Evolutionary conservation across 441 rosid species (phyloP), one percentile per base, ranked within the genome.

Genomic region (Viola pubescens): DNA sequence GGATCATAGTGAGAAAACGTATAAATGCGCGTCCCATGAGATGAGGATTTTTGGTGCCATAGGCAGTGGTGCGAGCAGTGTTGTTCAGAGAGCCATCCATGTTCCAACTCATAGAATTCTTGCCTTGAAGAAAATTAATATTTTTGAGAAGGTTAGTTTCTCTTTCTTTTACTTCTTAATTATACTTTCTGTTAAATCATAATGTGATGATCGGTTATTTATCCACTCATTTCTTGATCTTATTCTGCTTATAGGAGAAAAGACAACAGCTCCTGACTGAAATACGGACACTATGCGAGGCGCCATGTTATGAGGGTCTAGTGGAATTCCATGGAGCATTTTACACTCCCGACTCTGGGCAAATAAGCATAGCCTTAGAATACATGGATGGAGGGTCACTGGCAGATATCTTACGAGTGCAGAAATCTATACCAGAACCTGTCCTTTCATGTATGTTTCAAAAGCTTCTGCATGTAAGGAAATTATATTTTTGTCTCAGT

Each of bases 321-420:
- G 94, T 87, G 62, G 96, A 92, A 61, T 92, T 89, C 76, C 92
- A 85, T 51, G 91, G 95, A 43, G 97, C 98, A 52, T 89, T 87
- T 73, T 92, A 92, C 72, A 78, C 83, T 73, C 94, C 92, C 0
- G 96, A 86, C 61, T 84, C 94, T 0, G 98, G 97, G 63, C 92
- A 89, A 72, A 87, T 87, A 69, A 92, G 90, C 75, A 89, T 89
- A 71, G 98, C 98, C 60, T 83, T 92, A 63, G 98, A 92, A 65
- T 92, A 84, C 69, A 86, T 89, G 97, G 87, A 89, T 76, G 97
- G 95, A 53, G 96, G 96, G 4, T 92, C 97, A 67, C 71, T 89
- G 62, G 96, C 92, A 16, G 97, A 92, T 70, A 77, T 89, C 66
- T 75, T 92, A 66, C 82, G 77, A 66, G 67, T 75, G 60, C 67